phyloP scores from a whole-genome alignment of 2,329 filamentous ascomycete genomes.

The Cytospora paraplurivora region DNA sequence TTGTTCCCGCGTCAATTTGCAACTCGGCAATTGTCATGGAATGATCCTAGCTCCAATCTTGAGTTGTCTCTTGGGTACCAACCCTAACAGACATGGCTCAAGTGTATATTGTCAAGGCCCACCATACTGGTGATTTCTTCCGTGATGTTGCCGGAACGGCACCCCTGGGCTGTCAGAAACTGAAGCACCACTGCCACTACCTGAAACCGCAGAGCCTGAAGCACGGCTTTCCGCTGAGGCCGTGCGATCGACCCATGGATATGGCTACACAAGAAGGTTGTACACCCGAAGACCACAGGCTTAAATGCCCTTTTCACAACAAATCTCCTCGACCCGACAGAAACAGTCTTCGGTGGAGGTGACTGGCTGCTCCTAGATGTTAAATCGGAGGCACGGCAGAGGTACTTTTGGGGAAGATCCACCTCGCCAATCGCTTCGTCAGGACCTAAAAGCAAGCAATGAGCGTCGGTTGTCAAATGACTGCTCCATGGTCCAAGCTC shows the following conservation, averaged over 20 bases:
- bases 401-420: neutral
- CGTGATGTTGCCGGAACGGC: neutral
- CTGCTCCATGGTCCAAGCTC: neutral
- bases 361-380: neutral
- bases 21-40: neutral
- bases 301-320: neutral
- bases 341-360: neutral
- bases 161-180: neutral
- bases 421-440: neutral
- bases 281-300: neutral
- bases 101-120: neutral
- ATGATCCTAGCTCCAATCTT: neutral
- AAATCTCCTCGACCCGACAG: neutral
- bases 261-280: neutral
- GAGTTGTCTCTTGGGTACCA: no score
- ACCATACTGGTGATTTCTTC: neutral
- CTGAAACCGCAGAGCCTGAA: neutral
- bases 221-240: neutral
- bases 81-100: neutral
- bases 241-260: neutral
- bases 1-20: neutral
- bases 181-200: neutral
- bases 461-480: neutral
- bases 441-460: neutral
- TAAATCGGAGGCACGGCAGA: neutral